Evolutionary conservation across 2,329 filamentous ascomycete genomes (phyloP).

Genomic region (Sporothrix sp.): DNA sequence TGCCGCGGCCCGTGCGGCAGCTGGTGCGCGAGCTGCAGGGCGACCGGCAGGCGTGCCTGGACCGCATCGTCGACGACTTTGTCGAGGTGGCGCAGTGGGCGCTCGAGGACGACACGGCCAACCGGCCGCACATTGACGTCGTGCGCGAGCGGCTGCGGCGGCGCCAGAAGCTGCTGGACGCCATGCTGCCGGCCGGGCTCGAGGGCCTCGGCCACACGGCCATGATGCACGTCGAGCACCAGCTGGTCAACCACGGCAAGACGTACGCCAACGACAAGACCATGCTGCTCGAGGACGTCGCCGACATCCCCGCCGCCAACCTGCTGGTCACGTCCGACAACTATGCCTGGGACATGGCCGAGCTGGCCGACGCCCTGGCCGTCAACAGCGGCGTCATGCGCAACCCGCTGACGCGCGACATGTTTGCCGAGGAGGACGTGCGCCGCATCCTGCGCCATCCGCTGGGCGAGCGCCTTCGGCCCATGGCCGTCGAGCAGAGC

Average conservation of each 20-base stretch:
- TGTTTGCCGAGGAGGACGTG: slow-evolving; percentile 23
- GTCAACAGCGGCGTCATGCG: slow-evolving; percentile 23
- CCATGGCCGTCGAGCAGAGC: slow-evolving; percentile 19
- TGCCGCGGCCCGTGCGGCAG: slow-evolving; percentile 15
- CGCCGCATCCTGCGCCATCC: slow-evolving; percentile 21
- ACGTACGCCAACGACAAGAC: slow-evolving; percentile 17
- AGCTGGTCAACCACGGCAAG: slow-evolving; percentile 9
- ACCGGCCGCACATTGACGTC: slow-evolving; percentile 1
- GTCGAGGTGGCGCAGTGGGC: slow-evolving; percentile 14
- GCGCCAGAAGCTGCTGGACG: slow-evolving; percentile 15
- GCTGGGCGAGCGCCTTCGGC: slow-evolving; percentile 20
- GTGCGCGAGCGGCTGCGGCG: slow-evolving; percentile 13
- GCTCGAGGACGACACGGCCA: slow-evolving; percentile 4
- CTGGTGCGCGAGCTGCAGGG: slow-evolving; percentile 13
- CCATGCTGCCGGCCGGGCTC: slow-evolving; percentile 12
- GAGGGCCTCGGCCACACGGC: slow-evolving; percentile 12
- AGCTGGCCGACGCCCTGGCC: slow-evolving; percentile 21
- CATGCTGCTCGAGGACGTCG: slow-evolving; percentile 13
- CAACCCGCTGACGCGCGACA: slow-evolving; percentile 23
- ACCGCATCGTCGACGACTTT: slow-evolving; percentile 15
- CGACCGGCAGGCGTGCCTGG: slow-evolving; percentile 9
- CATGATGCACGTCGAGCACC: slow-evolving; percentile 15
- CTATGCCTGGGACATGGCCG: slow-evolving; percentile 36
- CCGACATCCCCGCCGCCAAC: slow-evolving; percentile 11
- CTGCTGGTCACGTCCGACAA: slow-evolving; percentile 17